Evolutionary conservation across 225 moss, liverwort and hornwort species (phyloP).

Genomic region (Asterella californica): DNA sequence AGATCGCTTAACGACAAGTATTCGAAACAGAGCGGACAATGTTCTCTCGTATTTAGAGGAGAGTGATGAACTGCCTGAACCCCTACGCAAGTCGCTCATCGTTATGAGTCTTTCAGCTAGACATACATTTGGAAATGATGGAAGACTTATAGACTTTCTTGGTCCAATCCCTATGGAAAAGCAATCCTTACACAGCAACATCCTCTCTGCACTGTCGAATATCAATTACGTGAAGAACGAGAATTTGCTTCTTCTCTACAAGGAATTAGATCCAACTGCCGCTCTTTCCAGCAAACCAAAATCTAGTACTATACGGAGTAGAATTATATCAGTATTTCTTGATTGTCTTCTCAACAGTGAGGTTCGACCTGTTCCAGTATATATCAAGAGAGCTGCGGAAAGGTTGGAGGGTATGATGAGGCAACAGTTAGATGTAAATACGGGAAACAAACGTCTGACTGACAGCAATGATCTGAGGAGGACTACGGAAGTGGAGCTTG

Average conservation of each 20-base stretch:
- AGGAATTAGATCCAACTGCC: constrained; percentile 6
- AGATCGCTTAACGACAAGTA: constrained; percentile 6
- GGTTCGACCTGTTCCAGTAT: constrained; percentile 25
- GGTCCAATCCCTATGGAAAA: constrained; percentile 20
- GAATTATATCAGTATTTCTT: constrained; percentile 22
- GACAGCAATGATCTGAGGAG: background rate
- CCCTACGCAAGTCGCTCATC: constrained; percentile 23
- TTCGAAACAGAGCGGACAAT: background rate
- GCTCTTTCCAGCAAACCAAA: background rate
- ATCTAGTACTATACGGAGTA: constrained; percentile 5
- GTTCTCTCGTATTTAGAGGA: background rate
- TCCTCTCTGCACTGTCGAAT: constrained; percentile 37
- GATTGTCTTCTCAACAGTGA: constrained; percentile 40
- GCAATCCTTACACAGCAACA: constrained; percentile 18
- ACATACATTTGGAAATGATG: constrained; percentile 31
- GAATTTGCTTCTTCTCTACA: constrained; percentile 17
- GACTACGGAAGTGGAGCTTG: constrained; percentile 22
- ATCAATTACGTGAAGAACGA: constrained; percentile 22
- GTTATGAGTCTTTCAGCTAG: constrained; percentile 43
- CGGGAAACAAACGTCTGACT: background rate
- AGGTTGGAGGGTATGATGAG: constrained; percentile 19
- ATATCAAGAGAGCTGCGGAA: constrained; percentile 10
- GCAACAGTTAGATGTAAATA: constrained; percentile 6
- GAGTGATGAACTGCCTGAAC: constrained; percentile 23
- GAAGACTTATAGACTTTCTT: constrained; percentile 32